These are phyloP conservation scores for Russula vinacea DNA, from an alignment of 768 basidiomycete genomes.

Conservation along the genomic window DNA sequence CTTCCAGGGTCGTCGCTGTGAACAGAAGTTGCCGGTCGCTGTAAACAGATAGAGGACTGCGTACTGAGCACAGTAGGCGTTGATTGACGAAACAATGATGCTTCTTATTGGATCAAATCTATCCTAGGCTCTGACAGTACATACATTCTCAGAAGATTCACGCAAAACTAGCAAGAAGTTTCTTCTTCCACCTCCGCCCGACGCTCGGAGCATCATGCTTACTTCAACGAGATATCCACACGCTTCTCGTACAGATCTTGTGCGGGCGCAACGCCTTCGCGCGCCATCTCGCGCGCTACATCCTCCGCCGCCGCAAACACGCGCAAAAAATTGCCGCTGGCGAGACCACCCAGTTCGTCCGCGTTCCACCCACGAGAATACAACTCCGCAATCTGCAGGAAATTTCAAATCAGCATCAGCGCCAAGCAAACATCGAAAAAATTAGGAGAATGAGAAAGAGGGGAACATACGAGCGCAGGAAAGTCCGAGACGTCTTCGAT, in stretches of 20 bases:
- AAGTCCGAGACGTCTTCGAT: constrained; percentile 91
- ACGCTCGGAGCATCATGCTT: background rate
- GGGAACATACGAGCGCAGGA: constrained; percentile 49
- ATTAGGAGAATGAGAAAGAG: background rate
- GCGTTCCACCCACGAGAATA: constrained; percentile 84
- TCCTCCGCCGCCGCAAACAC: constrained; percentile 74
- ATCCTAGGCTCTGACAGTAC: background rate
- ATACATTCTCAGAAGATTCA: background rate
- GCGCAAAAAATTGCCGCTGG: constrained; percentile 82
- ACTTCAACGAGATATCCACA: constrained; percentile 52
- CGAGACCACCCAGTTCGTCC: constrained; percentile 74
- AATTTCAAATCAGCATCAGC: background rate
- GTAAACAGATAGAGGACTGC: no score
- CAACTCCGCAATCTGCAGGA: constrained; percentile 75
- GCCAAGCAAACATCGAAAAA: background rate
- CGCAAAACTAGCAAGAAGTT: background rate
- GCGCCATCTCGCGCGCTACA: constrained; percentile 59
- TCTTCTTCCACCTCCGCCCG: background rate
- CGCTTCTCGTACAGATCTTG: constrained; percentile 77
- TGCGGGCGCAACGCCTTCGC: constrained; percentile 50
- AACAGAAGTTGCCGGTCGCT: no score
- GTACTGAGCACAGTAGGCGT: no score
- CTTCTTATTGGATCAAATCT: background rate
- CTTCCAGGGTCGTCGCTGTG: background rate
- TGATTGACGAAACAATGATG: background rate